phyloP scores from a whole-genome alignment of 257 asterid genomes.

The Perilla frutescens region DNA sequence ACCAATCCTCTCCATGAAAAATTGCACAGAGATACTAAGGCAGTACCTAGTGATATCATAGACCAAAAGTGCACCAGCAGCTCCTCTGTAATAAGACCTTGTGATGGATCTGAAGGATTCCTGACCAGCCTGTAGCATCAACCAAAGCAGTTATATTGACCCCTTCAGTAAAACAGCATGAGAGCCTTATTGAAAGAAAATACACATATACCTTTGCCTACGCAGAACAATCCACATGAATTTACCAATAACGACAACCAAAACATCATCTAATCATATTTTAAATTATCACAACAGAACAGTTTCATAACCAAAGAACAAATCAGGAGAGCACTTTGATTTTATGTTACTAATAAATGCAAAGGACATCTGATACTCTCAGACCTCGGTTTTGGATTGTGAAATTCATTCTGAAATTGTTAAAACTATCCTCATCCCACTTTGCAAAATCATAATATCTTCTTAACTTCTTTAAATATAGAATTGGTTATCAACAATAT shows the following conservation, averaged over 20 bases:
- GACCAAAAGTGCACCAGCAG: slow-evolving; percentile 70
- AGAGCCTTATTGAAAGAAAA: neutral
- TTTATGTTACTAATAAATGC: slow-evolving; percentile 2
- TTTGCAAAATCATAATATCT: neutral
- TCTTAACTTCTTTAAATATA: neutral
- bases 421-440: neutral
- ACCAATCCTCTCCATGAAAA: slow-evolving; percentile 20
- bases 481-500: neutral
- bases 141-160: slow-evolving; percentile 23
- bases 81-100: slow-evolving; percentile 67
- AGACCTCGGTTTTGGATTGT: slow-evolving; percentile 5
- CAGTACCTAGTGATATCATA: slow-evolving; percentile 63
- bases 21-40: neutral
- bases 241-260: slow-evolving; percentile 7
- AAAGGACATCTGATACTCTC: slow-evolving; percentile 1
- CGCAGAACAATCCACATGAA: slow-evolving; percentile 4
- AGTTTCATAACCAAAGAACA: slow-evolving; percentile 3
- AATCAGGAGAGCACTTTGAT: neutral
- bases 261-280: neutral
- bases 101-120: slow-evolving; percentile 70
- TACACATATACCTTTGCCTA: slow-evolving; percentile 2
- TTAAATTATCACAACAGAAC: slow-evolving; percentile 7
- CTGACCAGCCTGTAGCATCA: slow-evolving; percentile 59
- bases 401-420: slow-evolving; percentile 10
- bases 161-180: slow-evolving; percentile 11